Conservation (phyloP, 2,329 filamentous ascomycete genomes). For the Aspergillus sp. region DNA sequence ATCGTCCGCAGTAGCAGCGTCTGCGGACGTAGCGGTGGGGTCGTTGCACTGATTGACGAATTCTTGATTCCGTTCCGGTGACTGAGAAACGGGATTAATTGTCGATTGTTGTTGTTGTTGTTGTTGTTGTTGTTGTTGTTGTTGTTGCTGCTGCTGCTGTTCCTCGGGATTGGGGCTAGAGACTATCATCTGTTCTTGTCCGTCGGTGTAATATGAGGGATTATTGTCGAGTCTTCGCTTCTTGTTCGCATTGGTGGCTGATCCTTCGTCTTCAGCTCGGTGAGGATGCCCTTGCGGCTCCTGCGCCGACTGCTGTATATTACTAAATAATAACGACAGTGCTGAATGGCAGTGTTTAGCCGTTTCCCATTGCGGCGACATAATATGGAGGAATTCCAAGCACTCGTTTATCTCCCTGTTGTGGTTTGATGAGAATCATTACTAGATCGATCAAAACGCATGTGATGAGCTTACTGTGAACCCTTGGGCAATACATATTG, state of each 20-base stretch:
- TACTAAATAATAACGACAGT: conserved; percentile 25
- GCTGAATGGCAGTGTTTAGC: conserved; percentile 35
- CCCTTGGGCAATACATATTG: conserved; percentile 32
- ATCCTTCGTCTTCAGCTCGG: not conserved
- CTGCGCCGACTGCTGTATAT: conserved; percentile 18
- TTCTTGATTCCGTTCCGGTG: too few relatives aligned
- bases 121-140: not conserved
- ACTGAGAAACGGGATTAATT: too few relatives aligned
- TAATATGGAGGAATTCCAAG: conserved; percentile 24
- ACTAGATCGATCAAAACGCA: not conserved
- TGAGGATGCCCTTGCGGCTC: not conserved
- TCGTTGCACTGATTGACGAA: not conserved
- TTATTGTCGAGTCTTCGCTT: not conserved
- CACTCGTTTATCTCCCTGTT: conserved; percentile 31
- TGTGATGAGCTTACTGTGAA: conserved; percentile 18
- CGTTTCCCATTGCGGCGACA: conserved; percentile 35
- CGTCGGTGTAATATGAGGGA: not conserved
- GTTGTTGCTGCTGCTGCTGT: not conserved
- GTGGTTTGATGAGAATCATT: not conserved
- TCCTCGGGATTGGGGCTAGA: not conserved
- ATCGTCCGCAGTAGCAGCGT: not conserved
- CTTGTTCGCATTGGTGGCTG: not conserved
- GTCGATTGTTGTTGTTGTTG: not conserved
- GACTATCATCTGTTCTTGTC: not conserved
- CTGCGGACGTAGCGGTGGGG: not conserved